Base-by-base conservation (phyloP, 257 asterid genomes). In the Leptodermis oblonga region DNA sequence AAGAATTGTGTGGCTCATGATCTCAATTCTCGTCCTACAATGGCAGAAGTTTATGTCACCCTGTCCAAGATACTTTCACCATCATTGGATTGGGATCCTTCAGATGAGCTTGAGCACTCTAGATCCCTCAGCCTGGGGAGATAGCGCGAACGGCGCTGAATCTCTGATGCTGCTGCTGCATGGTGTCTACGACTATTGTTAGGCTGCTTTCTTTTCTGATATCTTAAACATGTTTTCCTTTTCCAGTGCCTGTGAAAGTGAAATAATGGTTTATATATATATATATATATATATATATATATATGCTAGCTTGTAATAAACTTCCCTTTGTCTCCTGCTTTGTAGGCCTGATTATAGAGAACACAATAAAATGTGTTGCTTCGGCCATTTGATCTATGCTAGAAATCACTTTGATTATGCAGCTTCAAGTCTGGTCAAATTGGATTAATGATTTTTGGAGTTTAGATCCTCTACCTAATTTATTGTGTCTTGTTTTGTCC, bases 21-120 rank as follows among this genome's bases (percentile, higher is more conserved):
- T 51, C 70, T 79, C 18, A 74, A 78, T 54, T 70, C 65, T 0
- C 86, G 85, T 15, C 90, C 88, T 0, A 0, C 61, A 1, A 78
- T 83, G 41, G 65, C 82, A 12, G 80, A 85, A 55, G 69, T 87
- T 10, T 68, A 83, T 23, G 28, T 80, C 71, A 76, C 70, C 25
- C 76, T 87, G 9, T 83, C 90, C 28, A 76, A 74, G 70, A 72
- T 85, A 23, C 77, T 75, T 22, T 74, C 83, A 0, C 70, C 82
- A 10, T 78, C 83, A 30, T 26, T 83, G 80, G 92, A 86, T 23
- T 86, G 92, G 87, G 89, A 86, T 77, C 86, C 89, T 42, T 80
- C 92, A 11, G 76, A 73, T 28, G 81, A 82, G 23, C 67, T 72
- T 58, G 58, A 78, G 22, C 58, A 39, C 26, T 74, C 82, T 0